Evolutionary conservation across 371 early-diverging fungal genomes (phyloP), one percentile per base, ranked within the genome.

Genomic region (Mucor irregularis): DNA sequence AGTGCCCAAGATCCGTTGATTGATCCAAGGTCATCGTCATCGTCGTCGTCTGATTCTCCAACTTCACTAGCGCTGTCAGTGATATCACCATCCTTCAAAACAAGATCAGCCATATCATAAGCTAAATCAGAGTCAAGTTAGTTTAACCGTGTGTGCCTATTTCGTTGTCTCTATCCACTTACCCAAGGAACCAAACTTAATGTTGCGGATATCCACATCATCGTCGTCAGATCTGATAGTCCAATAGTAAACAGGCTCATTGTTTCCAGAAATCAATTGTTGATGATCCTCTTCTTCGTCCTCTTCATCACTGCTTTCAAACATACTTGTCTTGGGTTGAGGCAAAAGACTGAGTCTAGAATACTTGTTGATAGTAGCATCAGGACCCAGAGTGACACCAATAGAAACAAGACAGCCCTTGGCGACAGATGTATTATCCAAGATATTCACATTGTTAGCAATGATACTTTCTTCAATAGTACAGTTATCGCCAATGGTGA

Each of bases 311-410:
- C 76, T 71, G 25, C 69, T 71, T 10, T 58, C 74, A 62, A 78
- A 75, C 43, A 69, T 68, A 54, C 61, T 67, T 25, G 34, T 62
- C 44, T 70, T 63, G n/a, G 78, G 71, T 49, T 78, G 81, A 56
- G 69, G 74, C 16, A 66, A 53, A 46, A 78, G 71, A 4, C 86
- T 85, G 38, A 94, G 55, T 56, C 89, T 85, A 4, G 91, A 85
- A 45, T 86, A 85, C 43, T 81, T 71, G 25, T 89, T 81, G 9
- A 97, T 65, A 7, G 63, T 69, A 7, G 86, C 77, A 53, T 90
- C 73, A 30, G 95, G 90, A 0, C 97, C 98, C 19, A 97, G 49
- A 0, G 77, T 72, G 16, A 91, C 90, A 49, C 74, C 73, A 39
- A 74, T 66, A 7, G 86, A 82, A n/a, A 92, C 68, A n/a, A 92